A percentile compares a stretch with the other conserved stretches of the same genome.
Conservation (phyloP, 306 rosid genomes). For the Castanospermum australe region DNA sequence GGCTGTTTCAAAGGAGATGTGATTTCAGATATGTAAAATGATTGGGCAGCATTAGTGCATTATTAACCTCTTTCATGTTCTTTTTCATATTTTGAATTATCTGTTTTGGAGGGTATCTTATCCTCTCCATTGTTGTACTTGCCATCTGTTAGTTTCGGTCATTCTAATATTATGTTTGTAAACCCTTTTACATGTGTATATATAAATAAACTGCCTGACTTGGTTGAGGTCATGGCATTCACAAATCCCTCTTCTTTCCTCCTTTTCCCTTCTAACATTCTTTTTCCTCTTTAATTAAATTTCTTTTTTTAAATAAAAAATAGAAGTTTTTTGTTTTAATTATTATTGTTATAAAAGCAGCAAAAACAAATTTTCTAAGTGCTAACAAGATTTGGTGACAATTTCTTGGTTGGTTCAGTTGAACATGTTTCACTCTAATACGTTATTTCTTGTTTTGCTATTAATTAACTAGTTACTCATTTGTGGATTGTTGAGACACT, state of each 20-base stretch:
- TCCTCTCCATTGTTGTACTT: too few relatives aligned
- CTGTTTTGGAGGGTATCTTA: too few relatives aligned
- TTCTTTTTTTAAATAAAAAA: neutral
- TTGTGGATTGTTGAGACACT: conserved; percentile 9
- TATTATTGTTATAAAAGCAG: neutral
- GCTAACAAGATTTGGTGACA: neutral
- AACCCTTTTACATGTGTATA: neutral
- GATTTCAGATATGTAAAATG: too few relatives aligned
- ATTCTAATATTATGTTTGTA: neutral
- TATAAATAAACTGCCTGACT: neutral
- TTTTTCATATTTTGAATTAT: neutral
- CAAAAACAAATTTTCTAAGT: neutral
- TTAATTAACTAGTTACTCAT: neutral
- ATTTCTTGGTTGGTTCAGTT: conserved; percentile 9
- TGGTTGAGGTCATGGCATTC: neutral
- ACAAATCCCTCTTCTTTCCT: neutral
- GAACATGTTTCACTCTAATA: neutral
- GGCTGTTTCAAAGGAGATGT: too few relatives aligned
- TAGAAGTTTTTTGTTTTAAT: neutral
- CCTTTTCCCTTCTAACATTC: too few relatives aligned
- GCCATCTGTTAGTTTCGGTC: neutral
- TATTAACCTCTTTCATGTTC: too few relatives aligned
- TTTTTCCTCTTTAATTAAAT: neutral
- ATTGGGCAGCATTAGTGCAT: too few relatives aligned
- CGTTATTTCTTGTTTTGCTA: neutral